phyloP scores from a whole-genome alignment of 306 rosid species.

The Prunus armeniaca region DNA sequence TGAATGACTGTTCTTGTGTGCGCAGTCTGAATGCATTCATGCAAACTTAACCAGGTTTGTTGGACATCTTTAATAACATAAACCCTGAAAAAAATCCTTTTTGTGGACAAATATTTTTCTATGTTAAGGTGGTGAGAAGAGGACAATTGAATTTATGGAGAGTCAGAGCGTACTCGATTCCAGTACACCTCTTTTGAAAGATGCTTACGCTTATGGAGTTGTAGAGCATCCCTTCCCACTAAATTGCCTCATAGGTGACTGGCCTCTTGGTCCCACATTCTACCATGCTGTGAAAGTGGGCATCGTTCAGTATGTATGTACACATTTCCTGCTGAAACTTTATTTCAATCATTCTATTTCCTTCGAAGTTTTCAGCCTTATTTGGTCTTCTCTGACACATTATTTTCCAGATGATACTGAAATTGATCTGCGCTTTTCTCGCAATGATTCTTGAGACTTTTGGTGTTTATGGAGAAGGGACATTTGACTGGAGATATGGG shows the following conservation, averaged over 20 bases:
- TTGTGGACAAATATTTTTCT: constrained; percentile 15
- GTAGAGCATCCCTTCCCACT: constrained; percentile 98
- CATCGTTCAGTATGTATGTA: constrained; percentile 96
- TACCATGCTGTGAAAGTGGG: constrained; percentile 97
- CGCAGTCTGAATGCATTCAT: not conserved
- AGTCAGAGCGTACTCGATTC: constrained; percentile 59
- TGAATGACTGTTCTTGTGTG: not conserved
- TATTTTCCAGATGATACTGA: constrained; percentile 78
- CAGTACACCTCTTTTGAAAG: constrained; percentile 75
- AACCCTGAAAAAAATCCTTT: constrained; percentile 10
- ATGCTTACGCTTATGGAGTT: constrained; percentile 76
- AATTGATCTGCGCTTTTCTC: constrained; percentile 89
- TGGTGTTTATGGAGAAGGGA: constrained; percentile 98
- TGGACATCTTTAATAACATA: not conserved
- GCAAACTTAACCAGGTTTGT: not conserved
- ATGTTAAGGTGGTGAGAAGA: constrained; percentile 84
- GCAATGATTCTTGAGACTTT: constrained; percentile 89
- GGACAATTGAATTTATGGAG: constrained; percentile 88
- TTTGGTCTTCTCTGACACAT: constrained; percentile 29
- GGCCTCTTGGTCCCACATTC: constrained; percentile 91
- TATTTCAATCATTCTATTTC: constrained; percentile 1
- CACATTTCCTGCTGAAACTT: constrained; percentile 25
- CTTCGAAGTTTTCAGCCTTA: not conserved
- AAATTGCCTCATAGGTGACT: constrained; percentile 69
- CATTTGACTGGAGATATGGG: constrained; percentile 95